Conservation (phyloP, 2,329 filamentous ascomycete species). For the Paecilomyces niveus region DNA sequence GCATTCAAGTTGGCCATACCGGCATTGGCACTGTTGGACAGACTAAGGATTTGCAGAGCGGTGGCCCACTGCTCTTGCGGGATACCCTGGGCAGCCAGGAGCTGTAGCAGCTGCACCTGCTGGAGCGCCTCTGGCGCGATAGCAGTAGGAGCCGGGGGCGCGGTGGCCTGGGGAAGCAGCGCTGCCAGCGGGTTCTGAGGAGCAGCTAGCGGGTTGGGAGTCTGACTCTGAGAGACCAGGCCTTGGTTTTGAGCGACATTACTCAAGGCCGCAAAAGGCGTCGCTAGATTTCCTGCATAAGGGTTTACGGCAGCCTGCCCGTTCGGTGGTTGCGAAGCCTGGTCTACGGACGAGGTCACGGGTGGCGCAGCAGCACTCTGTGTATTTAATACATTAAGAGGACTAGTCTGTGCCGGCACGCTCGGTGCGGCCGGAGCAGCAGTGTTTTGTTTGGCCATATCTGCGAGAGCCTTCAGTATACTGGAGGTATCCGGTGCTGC, state of each 20-base stretch:
- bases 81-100: slow-evolving; percentile 67
- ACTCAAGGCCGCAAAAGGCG: slow-evolving; percentile 42
- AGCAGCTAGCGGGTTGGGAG: slow-evolving; percentile 35
- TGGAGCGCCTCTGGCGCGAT: slow-evolving; percentile 49
- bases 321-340: slow-evolving; percentile 31
- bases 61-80: slow-evolving; percentile 68
- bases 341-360: slow-evolving; percentile 39
- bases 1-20: slow-evolving; percentile 28
- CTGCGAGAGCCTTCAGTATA: slow-evolving; percentile 72
- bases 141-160: slow-evolving; percentile 19
- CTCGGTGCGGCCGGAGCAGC: slow-evolving; percentile 37
- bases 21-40: slow-evolving; percentile 25
- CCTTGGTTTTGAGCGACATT: slow-evolving; percentile 30
- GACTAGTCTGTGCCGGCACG: slow-evolving; percentile 32
- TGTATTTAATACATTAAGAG: slow-evolving; percentile 44
- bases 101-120: slow-evolving; percentile 67
- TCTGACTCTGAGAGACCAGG: slow-evolving; percentile 31
- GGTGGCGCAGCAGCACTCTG: slow-evolving; percentile 36
- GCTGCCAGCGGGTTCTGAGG: slow-evolving; percentile 35
- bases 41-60: slow-evolving; percentile 46
- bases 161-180: slow-evolving; percentile 32
- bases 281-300: slow-evolving; percentile 41
- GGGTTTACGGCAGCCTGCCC: slow-evolving; percentile 55
- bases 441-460: slow-evolving; percentile 70
- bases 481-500: slow-evolving; percentile 51